These are phyloP conservation scores for Phytophthora pistaciae DNA, from an alignment of 352 stramenopile species.

Conservation along the genomic window DNA sequence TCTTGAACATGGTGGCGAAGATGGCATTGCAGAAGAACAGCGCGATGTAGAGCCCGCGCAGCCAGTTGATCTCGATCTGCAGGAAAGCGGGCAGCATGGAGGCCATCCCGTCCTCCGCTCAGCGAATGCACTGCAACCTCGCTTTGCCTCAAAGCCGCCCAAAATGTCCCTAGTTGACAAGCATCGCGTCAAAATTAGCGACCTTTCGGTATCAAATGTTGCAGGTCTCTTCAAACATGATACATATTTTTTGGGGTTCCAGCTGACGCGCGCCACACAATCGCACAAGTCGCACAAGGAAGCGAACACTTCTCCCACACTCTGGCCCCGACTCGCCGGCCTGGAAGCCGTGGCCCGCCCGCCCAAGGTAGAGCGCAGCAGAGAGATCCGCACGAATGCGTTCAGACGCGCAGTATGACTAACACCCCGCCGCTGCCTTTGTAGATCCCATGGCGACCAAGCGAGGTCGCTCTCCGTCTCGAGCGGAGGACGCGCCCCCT, in stretches of 20 bases:
- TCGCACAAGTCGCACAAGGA: conserved; percentile 32
- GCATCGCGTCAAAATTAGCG: conserved; percentile 22
- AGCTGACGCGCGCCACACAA: conserved; percentile 31
- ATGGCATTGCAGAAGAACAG: conserved; percentile 84
- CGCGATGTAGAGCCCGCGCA: conserved; percentile 59
- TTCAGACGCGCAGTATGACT: background rate
- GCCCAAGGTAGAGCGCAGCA: conserved; percentile 10
- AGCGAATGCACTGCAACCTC: background rate
- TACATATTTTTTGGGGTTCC: conserved; percentile 40
- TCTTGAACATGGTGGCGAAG: conserved; percentile 71
- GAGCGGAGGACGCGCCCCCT: conserved; percentile 6
- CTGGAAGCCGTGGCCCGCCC: background rate
- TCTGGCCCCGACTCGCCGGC: conserved; percentile 39
- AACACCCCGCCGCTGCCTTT: conserved; percentile 1
- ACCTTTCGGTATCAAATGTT: conserved; percentile 29
- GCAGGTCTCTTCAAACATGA: conserved; percentile 8
- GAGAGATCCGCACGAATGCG: background rate
- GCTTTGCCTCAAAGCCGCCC: background rate
- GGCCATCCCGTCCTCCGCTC: background rate
- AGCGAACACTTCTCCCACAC: conserved; percentile 32
- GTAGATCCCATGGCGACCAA: conserved; percentile 26
- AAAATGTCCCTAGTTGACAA: background rate
- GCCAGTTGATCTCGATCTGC: conserved; percentile 41
- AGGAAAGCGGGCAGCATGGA: conserved; percentile 1
- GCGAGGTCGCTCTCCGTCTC: conserved; percentile 27